phyloP scores from a whole-genome alignment of 306 rosid species.

The Fagus crenata region DNA sequence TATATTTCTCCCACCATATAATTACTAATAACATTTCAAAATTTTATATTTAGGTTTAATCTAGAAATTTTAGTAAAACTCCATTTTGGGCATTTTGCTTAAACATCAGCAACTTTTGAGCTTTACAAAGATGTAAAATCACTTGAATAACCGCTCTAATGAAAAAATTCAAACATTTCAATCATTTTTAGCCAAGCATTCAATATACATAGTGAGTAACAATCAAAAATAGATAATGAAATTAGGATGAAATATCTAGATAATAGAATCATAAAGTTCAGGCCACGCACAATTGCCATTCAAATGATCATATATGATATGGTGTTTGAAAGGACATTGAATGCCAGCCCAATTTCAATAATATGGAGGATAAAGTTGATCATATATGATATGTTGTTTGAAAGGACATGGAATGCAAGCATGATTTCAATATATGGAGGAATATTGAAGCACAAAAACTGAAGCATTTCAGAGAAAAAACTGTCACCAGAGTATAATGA shows the following conservation, averaged over 20 bases:
- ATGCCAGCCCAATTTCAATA: too few relatives aligned
- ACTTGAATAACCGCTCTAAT: background rate
- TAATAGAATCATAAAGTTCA: background rate
- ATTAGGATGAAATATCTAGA: background rate
- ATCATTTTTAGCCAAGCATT: background rate
- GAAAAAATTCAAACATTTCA: constrained; percentile 1
- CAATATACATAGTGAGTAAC: background rate
- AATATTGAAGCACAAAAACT: background rate
- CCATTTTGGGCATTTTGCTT: background rate
- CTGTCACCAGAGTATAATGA: background rate
- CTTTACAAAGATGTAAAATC: background rate
- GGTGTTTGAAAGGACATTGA: too few relatives aligned
- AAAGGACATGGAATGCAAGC: background rate
- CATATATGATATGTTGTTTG: too few relatives aligned
- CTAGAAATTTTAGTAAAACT: background rate
- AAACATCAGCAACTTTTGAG: background rate
- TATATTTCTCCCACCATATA: background rate
- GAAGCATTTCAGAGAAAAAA: background rate
- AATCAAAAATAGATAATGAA: background rate
- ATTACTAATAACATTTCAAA: background rate
- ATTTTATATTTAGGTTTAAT: background rate
- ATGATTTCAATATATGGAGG: background rate
- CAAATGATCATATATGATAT: too few relatives aligned
- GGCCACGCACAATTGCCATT: background rate
- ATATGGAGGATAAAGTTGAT: too few relatives aligned